phyloP scores from a whole-genome alignment of 2,329 filamentous ascomycete species.

The Hymenoscyphus salicellus region DNA sequence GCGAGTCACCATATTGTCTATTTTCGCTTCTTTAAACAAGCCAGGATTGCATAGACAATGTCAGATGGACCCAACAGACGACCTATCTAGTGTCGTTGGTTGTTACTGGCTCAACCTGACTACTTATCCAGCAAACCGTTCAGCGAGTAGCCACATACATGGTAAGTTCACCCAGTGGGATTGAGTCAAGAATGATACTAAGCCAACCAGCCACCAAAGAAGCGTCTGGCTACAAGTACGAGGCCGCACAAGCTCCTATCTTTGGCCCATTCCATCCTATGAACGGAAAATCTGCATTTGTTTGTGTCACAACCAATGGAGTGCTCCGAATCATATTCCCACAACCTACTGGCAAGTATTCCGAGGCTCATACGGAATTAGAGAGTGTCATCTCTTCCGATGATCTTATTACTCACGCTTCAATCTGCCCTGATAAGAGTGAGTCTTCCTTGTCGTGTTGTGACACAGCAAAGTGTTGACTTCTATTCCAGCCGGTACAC shows the following conservation, averaged over 20 bases:
- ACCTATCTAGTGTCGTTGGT: slow-evolving; percentile 75
- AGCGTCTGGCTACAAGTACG: slow-evolving; percentile 63
- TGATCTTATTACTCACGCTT: slow-evolving; percentile 76
- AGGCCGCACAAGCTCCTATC: slow-evolving; percentile 61
- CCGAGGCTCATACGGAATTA: slow-evolving; percentile 70
- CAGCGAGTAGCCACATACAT: slow-evolving; percentile 24
- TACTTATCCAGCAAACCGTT: slow-evolving; percentile 28
- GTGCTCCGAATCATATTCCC: slow-evolving; percentile 73
- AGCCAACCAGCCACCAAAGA: slow-evolving; percentile 64
- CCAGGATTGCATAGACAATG: slow-evolving; percentile 61
- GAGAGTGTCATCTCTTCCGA: slow-evolving; percentile 70
- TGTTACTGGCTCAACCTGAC: slow-evolving; percentile 71
- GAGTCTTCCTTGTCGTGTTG: slow-evolving; percentile 27
- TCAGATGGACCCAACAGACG: slow-evolving; percentile 67
- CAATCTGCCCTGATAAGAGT: slow-evolving; percentile 73
- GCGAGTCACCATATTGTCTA: slow-evolving; percentile 70
- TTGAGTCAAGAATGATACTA: slow-evolving; percentile 42
- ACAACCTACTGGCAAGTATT: slow-evolving; percentile 68
- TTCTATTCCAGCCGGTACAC: slow-evolving; percentile 37
- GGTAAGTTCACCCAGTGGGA: slow-evolving; percentile 4
- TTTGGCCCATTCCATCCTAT: slow-evolving; percentile 72
- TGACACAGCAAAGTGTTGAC: not conserved
- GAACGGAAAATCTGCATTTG: slow-evolving; percentile 66
- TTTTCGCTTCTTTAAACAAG: slow-evolving; percentile 70
- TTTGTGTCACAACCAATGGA: slow-evolving; percentile 74